Evolutionary conservation across 371 early-diverging fungal species (phyloP).

Genomic region (Haplosporangium sp.): DNA sequence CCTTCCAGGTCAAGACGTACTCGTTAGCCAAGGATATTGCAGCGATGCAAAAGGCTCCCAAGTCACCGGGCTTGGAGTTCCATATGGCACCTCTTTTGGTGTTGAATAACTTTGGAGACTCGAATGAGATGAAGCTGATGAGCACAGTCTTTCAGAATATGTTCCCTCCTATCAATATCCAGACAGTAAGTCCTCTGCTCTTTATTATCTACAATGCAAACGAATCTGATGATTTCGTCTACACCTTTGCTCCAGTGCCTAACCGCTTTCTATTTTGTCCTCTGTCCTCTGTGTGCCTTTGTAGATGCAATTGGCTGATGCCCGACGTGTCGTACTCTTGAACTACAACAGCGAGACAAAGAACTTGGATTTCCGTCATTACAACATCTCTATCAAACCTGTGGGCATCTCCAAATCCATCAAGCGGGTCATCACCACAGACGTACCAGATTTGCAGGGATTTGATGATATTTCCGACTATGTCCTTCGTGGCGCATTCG

Average conservation of each 20-base stretch:
- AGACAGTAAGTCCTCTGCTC: conserved; percentile 64
- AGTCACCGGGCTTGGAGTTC: conserved; percentile 82
- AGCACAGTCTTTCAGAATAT: conserved; percentile 95
- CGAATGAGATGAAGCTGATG: conserved; percentile 90
- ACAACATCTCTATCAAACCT: conserved; percentile 86
- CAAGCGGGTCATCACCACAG: conserved; percentile 78
- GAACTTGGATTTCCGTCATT: conserved; percentile 92
- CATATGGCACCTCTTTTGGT: conserved; percentile 87
- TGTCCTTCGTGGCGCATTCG: conserved; percentile 85
- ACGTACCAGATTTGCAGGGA: conserved; percentile 81
- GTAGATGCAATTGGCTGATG: conserved; percentile 88
- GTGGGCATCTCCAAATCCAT: conserved; percentile 92
- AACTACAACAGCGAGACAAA: conserved; percentile 89
- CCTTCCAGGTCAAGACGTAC: conserved; percentile 89
- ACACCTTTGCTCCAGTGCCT: background rate
- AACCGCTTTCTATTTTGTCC: background rate
- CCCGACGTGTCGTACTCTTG: conserved; percentile 91
- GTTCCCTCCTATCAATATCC: conserved; percentile 95
- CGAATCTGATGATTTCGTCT: too few species aligned
- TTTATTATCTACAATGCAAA: background rate
- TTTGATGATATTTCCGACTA: conserved; percentile 94
- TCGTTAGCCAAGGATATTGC: conserved; percentile 87
- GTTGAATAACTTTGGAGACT: conserved; percentile 90
- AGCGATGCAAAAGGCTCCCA: conserved; percentile 82
- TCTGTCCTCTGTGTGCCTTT: background rate